Evolutionary conservation across 805 yeast species (phyloP).

Genomic region (Jamesozyma spencerorum): DNA sequence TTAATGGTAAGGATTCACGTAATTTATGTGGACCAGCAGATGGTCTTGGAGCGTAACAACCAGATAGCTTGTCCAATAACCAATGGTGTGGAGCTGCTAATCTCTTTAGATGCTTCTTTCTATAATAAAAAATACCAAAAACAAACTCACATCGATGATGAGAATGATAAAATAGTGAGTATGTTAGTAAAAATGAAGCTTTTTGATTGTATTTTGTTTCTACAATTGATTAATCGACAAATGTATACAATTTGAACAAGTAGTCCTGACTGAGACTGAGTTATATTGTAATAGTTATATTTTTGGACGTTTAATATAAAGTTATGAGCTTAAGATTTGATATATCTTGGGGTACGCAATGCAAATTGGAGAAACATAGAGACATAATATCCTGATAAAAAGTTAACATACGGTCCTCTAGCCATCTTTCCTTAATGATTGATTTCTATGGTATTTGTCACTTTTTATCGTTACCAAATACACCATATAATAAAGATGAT

Average conservation of each 20-base stretch:
- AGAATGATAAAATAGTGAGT: background rate
- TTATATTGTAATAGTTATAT: too few species aligned
- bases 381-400: too few species aligned
- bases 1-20: constrained; percentile 95
- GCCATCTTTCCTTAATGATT: constrained; percentile 42
- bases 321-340: too few species aligned
- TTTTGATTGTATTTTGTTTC: too few species aligned
- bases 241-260: too few species aligned
- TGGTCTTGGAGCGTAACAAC: constrained; percentile 99
- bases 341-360: too few species aligned
- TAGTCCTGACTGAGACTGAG: too few species aligned
- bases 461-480: background rate
- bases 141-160: constrained; percentile 37
- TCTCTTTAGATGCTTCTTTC: constrained; percentile 99
- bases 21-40: constrained; percentile 99
- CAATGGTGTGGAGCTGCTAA: constrained; percentile 99
- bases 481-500: background rate
- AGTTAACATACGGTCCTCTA: constrained; percentile 49
- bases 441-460: constrained; percentile 3
- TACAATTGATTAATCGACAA: too few species aligned
- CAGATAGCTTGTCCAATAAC: constrained; percentile 99
- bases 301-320: too few species aligned
- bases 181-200: background rate
- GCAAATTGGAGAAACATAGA: too few species aligned
- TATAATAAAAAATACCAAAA: constrained; percentile 86